Evolutionary conservation across 306 rosid genomes (phyloP).

Genomic region (Lablab purpureus): DNA sequence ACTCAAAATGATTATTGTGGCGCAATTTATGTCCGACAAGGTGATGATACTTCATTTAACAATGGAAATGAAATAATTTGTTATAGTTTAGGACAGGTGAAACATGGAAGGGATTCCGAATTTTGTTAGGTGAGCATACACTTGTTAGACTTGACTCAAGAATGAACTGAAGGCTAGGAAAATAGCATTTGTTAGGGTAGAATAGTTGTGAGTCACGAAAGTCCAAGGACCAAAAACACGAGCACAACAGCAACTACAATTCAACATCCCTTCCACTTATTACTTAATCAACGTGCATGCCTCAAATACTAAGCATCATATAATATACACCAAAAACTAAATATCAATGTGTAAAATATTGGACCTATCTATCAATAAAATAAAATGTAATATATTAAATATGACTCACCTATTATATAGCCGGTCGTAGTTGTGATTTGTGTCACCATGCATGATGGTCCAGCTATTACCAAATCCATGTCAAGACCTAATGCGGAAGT

Average conservation of each 20-base stretch:
- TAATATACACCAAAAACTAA: neutral
- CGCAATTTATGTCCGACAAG: too few relatives aligned
- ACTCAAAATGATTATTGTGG: too few relatives aligned
- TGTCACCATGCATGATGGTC: neutral
- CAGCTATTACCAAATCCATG: neutral
- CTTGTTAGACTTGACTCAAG: neutral
- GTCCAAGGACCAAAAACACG: neutral
- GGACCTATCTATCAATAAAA: neutral
- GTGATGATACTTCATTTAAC: too few relatives aligned
- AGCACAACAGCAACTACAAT: neutral
- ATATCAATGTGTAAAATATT: neutral
- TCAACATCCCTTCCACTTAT: neutral
- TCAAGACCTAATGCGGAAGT: slow-evolving; percentile 32
- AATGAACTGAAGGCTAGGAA: neutral
- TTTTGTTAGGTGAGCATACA: neutral
- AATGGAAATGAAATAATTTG: too few relatives aligned
- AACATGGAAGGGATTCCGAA: too few relatives aligned
- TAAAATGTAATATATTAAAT: neutral
- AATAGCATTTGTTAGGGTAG: neutral
- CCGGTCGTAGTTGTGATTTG: neutral
- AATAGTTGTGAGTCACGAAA: neutral
- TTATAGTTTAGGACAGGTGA: too few relatives aligned
- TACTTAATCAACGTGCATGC: neutral
- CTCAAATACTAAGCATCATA: neutral
- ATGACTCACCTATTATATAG: neutral